Evolutionary conservation across 2,329 filamentous ascomycete genomes (phyloP).

Genomic region (Clonostachys byssicola): DNA sequence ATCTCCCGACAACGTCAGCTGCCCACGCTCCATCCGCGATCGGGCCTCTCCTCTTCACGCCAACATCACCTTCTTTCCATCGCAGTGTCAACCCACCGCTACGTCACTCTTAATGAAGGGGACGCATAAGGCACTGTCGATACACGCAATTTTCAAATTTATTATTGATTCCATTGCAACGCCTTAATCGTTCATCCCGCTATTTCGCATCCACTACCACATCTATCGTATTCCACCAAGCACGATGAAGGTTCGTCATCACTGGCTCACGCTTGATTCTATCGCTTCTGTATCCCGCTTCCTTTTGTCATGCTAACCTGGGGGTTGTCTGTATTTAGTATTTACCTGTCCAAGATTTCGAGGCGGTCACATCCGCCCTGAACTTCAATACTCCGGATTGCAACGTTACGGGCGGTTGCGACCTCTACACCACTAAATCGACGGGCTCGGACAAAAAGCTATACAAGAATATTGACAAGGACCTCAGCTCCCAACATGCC

Average conservation of each 20-base stretch:
- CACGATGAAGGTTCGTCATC: conserved; percentile 2
- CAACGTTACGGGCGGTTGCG: conserved; percentile 88
- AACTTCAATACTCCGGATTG: conserved; percentile 95
- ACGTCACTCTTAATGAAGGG: too few relatives aligned
- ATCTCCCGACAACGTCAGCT: background rate
- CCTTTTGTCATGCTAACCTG: background rate
- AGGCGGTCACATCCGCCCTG: conserved; percentile 85
- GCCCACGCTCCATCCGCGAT: too few relatives aligned
- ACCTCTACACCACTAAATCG: conserved; percentile 96
- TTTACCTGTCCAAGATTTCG: conserved; percentile 84
- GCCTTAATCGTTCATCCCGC: too few relatives aligned
- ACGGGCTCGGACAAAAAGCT: conserved; percentile 94
- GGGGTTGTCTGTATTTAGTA: conserved; percentile 55
- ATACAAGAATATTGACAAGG: conserved; percentile 91
- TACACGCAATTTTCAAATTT: background rate
- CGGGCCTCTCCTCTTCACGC: too few relatives aligned
- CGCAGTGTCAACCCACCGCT: too few relatives aligned
- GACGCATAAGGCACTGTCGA: too few relatives aligned
- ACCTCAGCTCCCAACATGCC: conserved; percentile 86
- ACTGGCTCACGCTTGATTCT: background rate
- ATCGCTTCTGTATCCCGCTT: too few relatives aligned
- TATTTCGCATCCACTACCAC: too few relatives aligned
- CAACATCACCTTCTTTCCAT: too few relatives aligned
- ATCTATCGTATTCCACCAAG: background rate
- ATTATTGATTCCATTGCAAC: background rate